A percentile compares a stretch with the other conserved stretches of the same genome.
phyloP scores from a whole-genome alignment of 441 rosid genomes.

The Oxalis stricta region DNA sequence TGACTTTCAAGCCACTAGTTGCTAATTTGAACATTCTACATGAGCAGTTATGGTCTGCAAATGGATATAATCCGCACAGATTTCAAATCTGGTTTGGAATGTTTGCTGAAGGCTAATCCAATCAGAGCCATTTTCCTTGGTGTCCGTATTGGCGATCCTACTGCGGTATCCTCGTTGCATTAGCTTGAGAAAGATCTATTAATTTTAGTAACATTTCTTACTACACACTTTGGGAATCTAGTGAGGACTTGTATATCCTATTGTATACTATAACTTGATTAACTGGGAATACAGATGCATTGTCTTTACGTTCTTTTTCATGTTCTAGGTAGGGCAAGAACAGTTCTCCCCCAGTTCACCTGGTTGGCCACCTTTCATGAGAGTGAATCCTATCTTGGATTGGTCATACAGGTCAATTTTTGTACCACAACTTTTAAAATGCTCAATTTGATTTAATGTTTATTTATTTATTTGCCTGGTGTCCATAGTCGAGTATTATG shows the following conservation, averaged over 20 bases:
- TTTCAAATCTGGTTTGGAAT: conserved; percentile 96
- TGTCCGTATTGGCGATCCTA: conserved; percentile 97
- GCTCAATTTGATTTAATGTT: too few relatives aligned
- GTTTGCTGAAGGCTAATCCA: conserved; percentile 59
- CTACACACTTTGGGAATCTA: conserved; percentile 1
- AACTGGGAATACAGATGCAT: conserved; percentile 4
- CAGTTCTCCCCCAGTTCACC: conserved; percentile 98
- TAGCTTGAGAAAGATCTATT: background rate
- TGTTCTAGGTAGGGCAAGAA: conserved; percentile 86
- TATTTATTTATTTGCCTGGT: too few relatives aligned
- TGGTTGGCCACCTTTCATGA: conserved; percentile 99
- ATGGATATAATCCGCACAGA: conserved; percentile 74
- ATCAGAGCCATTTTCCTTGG: conserved; percentile 97
- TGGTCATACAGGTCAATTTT: conserved; percentile 84
- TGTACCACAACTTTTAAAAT: background rate
- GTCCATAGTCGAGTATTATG: background rate
- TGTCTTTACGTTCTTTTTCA: background rate
- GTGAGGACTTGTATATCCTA: background rate
- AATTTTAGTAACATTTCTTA: background rate
- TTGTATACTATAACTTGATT: too few relatives aligned
- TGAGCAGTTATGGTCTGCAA: conserved; percentile 66
- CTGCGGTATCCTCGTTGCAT: conserved; percentile 60
- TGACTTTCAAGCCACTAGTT: conserved; percentile 2
- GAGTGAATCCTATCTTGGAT: conserved; percentile 98
- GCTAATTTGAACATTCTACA: conserved; percentile 10